Conservation (phyloP, 2,329 filamentous ascomycete genomes). For the Sporothrix schenckii region DNA sequence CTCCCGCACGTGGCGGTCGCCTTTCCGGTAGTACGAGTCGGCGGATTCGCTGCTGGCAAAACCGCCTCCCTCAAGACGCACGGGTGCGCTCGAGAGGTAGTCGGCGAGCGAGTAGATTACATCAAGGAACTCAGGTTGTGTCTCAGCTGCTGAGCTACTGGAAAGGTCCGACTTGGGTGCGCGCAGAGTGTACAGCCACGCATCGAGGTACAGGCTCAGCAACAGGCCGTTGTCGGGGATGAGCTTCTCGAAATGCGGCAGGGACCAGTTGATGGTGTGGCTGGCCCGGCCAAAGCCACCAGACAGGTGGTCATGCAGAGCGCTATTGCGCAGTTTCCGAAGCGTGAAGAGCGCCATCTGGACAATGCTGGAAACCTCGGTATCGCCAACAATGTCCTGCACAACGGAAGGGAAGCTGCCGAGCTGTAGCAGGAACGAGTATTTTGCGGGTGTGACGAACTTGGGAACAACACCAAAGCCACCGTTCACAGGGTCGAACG, state of each 20-base stretch:
- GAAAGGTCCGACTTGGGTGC: background rate
- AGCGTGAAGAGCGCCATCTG: conserved; percentile 82
- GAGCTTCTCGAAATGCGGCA: conserved; percentile 98
- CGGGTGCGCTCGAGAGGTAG: conserved; percentile 75
- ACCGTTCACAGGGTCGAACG: conserved; percentile 77
- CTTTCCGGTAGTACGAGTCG: conserved; percentile 74
- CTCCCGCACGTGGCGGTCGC: conserved; percentile 80
- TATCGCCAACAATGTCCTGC: conserved; percentile 85
- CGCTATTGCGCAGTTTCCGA: conserved; percentile 66
- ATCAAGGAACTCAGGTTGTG: conserved; percentile 70
- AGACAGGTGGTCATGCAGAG: conserved; percentile 59
- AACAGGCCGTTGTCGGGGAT: conserved; percentile 90
- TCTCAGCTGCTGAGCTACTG: conserved; percentile 18
- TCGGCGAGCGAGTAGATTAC: conserved; percentile 80
- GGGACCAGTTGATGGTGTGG: conserved; percentile 86
- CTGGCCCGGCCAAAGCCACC: conserved; percentile 73
- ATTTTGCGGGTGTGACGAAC: conserved; percentile 84
- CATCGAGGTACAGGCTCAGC: conserved; percentile 80
- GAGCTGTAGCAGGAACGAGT: conserved; percentile 79
- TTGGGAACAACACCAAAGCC: conserved; percentile 85
- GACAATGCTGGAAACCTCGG: conserved; percentile 72
- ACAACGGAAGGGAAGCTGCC: conserved; percentile 71
- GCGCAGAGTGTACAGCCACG: conserved; percentile 64
- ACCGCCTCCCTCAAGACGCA: conserved; percentile 69
- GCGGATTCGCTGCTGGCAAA: conserved; percentile 90